Base-by-base conservation (phyloP, 306 rosid genomes). In the Corylus heterophylla region DNA sequence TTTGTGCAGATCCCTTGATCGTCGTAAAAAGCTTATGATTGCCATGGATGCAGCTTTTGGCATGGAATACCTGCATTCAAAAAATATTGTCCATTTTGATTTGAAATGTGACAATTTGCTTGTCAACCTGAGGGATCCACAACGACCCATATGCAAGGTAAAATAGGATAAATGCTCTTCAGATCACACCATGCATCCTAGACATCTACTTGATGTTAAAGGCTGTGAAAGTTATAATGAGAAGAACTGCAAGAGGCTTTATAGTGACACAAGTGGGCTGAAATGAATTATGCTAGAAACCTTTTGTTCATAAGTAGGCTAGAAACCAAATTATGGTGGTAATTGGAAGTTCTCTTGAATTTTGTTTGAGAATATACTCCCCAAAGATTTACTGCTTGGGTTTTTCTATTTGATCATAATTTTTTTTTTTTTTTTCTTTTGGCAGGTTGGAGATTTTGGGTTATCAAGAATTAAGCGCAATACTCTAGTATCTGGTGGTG, bases 11-110 rank as follows among this genome's bases (percentile, higher is more conserved):
- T 71, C 64, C 29, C 81, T 82, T 72, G 85, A 76, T 72, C 62
- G 61, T 22, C 48, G 74, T 52, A 71, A 73, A 64, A 82, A 82
- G 81, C 85, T 82, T 72, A 64, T 76, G 42, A 82, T 82, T 71
- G 81, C 81, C 55, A 82, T 76, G 81, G 85, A 82, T 76, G 85
- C 85, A 18, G 81, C 85, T 62, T 82, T 82, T 63, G 85, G 85
- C 35, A 76, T 82, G 85, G 81, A 82, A 54, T 76, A 82, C 69
- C 72, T 76, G 70, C 85, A 76, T 76, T 81, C 80, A 70, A 76
- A 81, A 62, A 76, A 76, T 70, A 81, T 81, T 81, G 80, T 81
- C 58, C 84, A 82, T 82, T 82, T 82, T 82, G 81, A 82, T 63
- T 82, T 82, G 70, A 82, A 82, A 62, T 82, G 85, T 71, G 85